Conservation (phyloP, 2,329 filamentous ascomycete genomes). For the Myriosclerotinia duriaeana region DNA sequence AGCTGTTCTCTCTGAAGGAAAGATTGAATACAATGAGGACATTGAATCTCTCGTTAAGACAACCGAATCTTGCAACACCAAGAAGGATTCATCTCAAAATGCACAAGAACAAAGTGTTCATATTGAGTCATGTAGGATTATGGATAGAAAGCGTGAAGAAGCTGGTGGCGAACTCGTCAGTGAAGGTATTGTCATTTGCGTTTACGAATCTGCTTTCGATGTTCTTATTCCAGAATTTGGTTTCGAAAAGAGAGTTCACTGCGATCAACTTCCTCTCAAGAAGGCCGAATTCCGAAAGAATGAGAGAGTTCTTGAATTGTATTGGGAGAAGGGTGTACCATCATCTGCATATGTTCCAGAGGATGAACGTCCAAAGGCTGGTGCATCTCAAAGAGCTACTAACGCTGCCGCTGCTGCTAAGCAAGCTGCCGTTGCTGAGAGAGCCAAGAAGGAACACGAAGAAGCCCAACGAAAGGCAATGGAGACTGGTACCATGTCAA, state of each 20-base stretch:
- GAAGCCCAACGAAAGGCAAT: constrained; percentile 91
- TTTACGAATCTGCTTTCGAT: constrained; percentile 98
- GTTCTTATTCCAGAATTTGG: constrained; percentile 97
- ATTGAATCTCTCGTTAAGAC: constrained; percentile 86
- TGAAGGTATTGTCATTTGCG: constrained; percentile 92
- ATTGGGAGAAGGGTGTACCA: constrained; percentile 99
- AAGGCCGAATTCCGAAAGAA: constrained; percentile 99
- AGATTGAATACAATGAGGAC: constrained; percentile 84
- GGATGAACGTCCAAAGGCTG: constrained; percentile 89
- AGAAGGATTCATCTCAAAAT: constrained; percentile 97
- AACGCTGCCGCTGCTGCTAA: constrained; percentile 74
- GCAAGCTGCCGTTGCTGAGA: constrained; percentile 79
- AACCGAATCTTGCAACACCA: constrained; percentile 93
- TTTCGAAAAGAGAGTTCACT: constrained; percentile 99
- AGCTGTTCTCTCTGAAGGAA: constrained; percentile 75
- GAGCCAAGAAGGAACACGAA: constrained; percentile 80
- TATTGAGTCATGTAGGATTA: constrained; percentile 92
- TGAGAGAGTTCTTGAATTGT: constrained; percentile 88
- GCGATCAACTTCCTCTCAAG: constrained; percentile 94
- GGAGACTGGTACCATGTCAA: constrained; percentile 90
- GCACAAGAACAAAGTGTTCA: constrained; percentile 99
- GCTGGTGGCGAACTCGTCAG: constrained; percentile 88
- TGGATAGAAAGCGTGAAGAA: constrained; percentile 88
- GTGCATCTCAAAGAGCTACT: constrained; percentile 68
- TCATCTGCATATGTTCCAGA: constrained; percentile 95